Percentiles rank a stretch among this genome's conserved stretches.
Evolutionary conservation across 176 grass and related monocot genomes (phyloP).

Genomic region (Raddia distichophylla): DNA sequence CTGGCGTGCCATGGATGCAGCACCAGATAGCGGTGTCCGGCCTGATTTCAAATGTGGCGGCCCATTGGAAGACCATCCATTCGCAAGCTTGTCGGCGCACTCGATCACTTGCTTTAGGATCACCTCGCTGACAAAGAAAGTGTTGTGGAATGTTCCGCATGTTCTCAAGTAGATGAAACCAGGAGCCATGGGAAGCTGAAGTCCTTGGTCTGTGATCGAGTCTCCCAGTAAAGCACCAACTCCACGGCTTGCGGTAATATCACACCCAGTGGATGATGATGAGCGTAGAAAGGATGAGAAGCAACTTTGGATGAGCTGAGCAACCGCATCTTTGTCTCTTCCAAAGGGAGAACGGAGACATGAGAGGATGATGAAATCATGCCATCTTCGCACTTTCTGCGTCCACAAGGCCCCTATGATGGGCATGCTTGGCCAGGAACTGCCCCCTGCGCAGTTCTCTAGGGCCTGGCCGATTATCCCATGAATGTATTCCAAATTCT

Average conservation of each 20-base stretch:
- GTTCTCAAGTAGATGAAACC: constrained; percentile 88
- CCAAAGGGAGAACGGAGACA: constrained; percentile 80
- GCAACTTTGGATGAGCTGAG: constrained; percentile 77
- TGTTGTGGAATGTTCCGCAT: constrained; percentile 82
- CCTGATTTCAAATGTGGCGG: constrained; percentile 69
- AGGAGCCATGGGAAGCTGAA: constrained; percentile 62
- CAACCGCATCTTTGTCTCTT: constrained; percentile 82
- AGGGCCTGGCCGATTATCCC: constrained; percentile 77
- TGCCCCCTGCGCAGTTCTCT: constrained; percentile 83
- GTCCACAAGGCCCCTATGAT: constrained; percentile 94
- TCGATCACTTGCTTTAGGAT: constrained; percentile 86
- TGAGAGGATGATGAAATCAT: constrained; percentile 87
- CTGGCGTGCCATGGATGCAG: constrained; percentile 65
- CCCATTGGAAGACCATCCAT: constrained; percentile 64
- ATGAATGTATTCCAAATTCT: constrained; percentile 71
- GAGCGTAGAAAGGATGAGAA: constrained; percentile 84
- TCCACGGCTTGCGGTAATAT: constrained; percentile 63
- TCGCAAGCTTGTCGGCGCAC: constrained; percentile 73
- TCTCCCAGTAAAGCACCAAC: constrained; percentile 77
- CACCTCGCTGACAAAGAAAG: constrained; percentile 77
- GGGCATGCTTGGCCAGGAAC: constrained; percentile 96
- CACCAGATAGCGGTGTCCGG: constrained; percentile 62
- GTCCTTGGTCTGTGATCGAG: constrained; percentile 67
- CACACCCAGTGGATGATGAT: constrained; percentile 46
- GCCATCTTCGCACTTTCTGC: constrained; percentile 91